Conservation (phyloP, 2,329 filamentous ascomycete species). For the Pseudogymnoascus sp. region DNA sequence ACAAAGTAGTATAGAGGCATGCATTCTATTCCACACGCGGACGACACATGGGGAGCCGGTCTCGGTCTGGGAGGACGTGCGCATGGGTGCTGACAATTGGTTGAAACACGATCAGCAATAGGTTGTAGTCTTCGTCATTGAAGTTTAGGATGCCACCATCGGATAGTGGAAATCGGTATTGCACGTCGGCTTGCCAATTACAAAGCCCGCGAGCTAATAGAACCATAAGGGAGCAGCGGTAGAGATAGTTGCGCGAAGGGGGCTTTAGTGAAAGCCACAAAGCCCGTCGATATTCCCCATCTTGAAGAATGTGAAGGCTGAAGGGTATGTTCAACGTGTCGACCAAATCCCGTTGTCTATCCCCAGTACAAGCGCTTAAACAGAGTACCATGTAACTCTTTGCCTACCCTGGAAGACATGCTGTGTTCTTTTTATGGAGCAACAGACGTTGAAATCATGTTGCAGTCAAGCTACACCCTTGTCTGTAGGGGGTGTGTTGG, state of each 20-base stretch:
- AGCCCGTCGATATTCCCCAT: not conserved
- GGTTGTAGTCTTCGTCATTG: conserved; percentile 1
- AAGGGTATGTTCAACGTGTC: not conserved
- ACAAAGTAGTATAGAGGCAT: not conserved
- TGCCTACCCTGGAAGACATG: not conserved
- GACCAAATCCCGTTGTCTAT: not conserved
- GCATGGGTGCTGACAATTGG: not conserved
- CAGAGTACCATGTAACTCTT: not conserved
- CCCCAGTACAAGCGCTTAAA: not conserved
- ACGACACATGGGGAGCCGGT: conserved; percentile 2
- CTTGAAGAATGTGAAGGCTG: not conserved
- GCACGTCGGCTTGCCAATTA: not conserved
- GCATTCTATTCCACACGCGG: conserved; percentile 1
- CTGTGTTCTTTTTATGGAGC: conserved; percentile 7
- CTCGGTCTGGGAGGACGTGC: not conserved
- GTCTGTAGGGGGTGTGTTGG: not conserved
- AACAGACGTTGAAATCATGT: not conserved
- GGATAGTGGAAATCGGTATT: not conserved
- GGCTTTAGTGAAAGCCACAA: not conserved
- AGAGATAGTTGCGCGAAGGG: not conserved
- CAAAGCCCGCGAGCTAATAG: not conserved
- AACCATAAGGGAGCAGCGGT: not conserved
- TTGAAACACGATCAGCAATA: conserved; percentile 3
- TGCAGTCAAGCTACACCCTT: not conserved
- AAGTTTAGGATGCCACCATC: conserved; percentile 4